A percentile compares a stretch with the other conserved stretches of the same genome.
Conservation (phyloP, 257 asterid genomes). For the Solanum pinnatisectum region DNA sequence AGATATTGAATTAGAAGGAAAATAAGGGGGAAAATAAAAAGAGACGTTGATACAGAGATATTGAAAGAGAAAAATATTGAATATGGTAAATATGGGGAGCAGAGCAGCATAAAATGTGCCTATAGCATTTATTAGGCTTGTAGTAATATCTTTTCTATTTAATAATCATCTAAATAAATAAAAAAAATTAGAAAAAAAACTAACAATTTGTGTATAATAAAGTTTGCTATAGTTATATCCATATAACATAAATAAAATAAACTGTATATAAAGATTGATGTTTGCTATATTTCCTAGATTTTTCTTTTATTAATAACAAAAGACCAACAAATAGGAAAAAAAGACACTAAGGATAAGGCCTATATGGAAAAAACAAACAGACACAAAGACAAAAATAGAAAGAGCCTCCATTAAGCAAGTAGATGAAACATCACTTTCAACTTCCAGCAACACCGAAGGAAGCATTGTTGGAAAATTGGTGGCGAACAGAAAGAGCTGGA, state of each 20-base stretch:
- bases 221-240: not conserved
- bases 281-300: no score
- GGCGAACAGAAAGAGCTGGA: not conserved
- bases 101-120: not conserved
- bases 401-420: not conserved
- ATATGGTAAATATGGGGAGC: not conserved
- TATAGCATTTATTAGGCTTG: not conserved
- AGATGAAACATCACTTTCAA: not conserved
- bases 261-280: no score
- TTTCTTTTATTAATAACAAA: not conserved
- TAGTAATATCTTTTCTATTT: not conserved
- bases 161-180: no score
- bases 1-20: not conserved
- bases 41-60: not conserved
- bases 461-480: not conserved
- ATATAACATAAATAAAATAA: not conserved
- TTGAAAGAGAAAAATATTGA: not conserved
- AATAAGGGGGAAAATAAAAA: not conserved
- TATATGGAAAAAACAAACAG: no score
- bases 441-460: not conserved
- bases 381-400: not conserved
- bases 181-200: no score
- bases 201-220: not conserved
- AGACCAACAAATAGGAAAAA: no score
- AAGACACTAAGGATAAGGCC: not conserved